Conservation (phyloP, 768 basidiomycete species). For the Suillus paluster region DNA sequence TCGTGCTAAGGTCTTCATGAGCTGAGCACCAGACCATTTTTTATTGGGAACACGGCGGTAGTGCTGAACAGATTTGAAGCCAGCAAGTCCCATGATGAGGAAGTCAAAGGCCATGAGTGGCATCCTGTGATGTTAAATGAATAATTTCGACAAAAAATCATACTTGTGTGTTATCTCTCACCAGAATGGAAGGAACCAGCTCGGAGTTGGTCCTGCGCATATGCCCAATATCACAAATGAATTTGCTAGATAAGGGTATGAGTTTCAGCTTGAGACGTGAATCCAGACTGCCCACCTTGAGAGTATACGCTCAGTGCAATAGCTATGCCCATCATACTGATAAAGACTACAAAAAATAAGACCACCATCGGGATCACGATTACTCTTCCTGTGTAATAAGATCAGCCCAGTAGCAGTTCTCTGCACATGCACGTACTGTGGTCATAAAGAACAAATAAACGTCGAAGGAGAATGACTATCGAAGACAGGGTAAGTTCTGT, state of each 20-base stretch:
- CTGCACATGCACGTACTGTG: background rate
- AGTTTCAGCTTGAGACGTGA: background rate
- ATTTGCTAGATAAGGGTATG: background rate
- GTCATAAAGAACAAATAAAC: conserved; percentile 9
- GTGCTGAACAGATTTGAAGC: conserved; percentile 10
- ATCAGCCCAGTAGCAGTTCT: background rate
- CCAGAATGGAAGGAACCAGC: conserved; percentile 11
- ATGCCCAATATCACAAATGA: background rate
- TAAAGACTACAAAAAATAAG: background rate
- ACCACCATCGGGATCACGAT: conserved; percentile 1
- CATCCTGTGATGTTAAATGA: background rate
- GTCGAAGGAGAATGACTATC: conserved; percentile 9
- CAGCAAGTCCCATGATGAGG: conserved; percentile 1
- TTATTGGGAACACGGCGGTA: conserved; percentile 10
- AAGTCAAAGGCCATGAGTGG: conserved; percentile 10
- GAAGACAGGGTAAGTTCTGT: background rate
- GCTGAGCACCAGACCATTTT: conserved; percentile 8
- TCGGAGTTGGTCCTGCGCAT: background rate
- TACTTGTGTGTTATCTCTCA: background rate
- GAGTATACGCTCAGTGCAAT: background rate
- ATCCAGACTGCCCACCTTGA: background rate
- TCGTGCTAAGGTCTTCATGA: conserved; percentile 7
- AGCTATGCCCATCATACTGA: conserved; percentile 1
- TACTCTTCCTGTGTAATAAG: background rate
- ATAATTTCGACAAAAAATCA: background rate